A percentile compares a stretch with the other conserved stretches of the same genome.
These are phyloP conservation scores for Leccinum sublutescens DNA, from an alignment of 768 basidiomycete genomes.

Conservation along the genomic window DNA sequence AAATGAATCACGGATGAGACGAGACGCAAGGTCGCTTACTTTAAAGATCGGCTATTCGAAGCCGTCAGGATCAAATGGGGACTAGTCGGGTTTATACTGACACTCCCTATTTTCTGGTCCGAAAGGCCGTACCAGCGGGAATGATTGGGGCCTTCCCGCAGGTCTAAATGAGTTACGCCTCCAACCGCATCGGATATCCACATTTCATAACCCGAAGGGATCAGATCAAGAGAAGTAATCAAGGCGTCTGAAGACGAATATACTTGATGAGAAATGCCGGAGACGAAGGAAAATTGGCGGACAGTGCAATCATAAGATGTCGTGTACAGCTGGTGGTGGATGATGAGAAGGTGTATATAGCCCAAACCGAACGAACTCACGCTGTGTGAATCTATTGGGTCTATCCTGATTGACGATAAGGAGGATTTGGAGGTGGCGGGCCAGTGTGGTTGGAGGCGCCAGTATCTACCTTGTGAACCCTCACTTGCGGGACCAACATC, in stretches of 20 bases:
- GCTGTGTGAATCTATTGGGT: slow-evolving; percentile 71
- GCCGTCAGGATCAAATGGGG: slow-evolving; percentile 69
- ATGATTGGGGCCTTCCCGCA: slow-evolving; percentile 58
- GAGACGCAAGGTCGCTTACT: slow-evolving; percentile 41
- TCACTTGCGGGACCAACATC: slow-evolving; percentile 41
- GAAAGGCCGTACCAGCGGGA: slow-evolving; percentile 64
- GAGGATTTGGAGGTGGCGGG: slow-evolving; percentile 78
- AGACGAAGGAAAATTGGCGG: slow-evolving; percentile 68
- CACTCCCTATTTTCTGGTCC: slow-evolving; percentile 71
- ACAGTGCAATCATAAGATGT: slow-evolving; percentile 81
- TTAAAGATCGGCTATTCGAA: slow-evolving; percentile 69
- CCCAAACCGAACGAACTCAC: slow-evolving; percentile 37
- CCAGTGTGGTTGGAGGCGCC: slow-evolving; percentile 82
- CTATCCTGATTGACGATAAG: slow-evolving; percentile 74
- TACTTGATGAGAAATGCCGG: slow-evolving; percentile 69
- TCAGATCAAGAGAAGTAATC: slow-evolving; percentile 69
- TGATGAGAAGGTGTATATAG: neutral
- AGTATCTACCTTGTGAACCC: slow-evolving; percentile 69
- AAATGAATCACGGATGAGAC: neutral
- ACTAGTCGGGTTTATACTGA: slow-evolving; percentile 74
- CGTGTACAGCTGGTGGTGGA: slow-evolving; percentile 60
- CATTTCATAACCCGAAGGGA: slow-evolving; percentile 70
- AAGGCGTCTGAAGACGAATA: slow-evolving; percentile 56
- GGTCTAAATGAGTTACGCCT: slow-evolving; percentile 72
- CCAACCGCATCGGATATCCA: slow-evolving; percentile 80